These are phyloP conservation scores for Gremmenia infestans DNA, from an alignment of 2,329 filamentous ascomycete genomes.

Conservation along the genomic window DNA sequence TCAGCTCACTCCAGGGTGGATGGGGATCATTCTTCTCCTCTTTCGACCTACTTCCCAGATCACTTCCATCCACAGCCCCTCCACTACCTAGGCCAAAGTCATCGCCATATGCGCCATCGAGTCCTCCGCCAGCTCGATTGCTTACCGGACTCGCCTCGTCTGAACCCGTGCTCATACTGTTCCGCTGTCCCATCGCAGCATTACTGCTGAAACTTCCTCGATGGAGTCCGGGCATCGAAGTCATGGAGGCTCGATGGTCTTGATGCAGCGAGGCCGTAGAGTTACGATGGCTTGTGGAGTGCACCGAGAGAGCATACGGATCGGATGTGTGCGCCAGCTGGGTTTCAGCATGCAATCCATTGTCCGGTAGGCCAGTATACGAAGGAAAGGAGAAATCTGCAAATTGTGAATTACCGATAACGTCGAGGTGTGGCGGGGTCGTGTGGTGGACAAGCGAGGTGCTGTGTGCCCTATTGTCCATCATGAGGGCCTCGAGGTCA, in stretches of 20 bases:
- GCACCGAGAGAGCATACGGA: conserved; percentile 21
- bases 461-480: conserved; percentile 19
- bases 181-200: conserved; percentile 16
- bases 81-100: conserved; percentile 51
- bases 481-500: conserved; percentile 28
- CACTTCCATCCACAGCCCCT: conserved; percentile 47
- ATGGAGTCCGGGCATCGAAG: conserved; percentile 19
- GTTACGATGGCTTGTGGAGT: conserved; percentile 19
- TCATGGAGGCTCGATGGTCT: conserved; percentile 21
- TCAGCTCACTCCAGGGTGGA: conserved; percentile 74
- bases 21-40: conserved; percentile 54
- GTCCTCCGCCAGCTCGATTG: conserved; percentile 22
- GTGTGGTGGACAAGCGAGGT: conserved; percentile 12
- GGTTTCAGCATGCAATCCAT: conserved; percentile 33
- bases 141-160: conserved; percentile 31
- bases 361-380: conserved; percentile 41
- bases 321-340: conserved; percentile 22
- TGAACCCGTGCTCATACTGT: conserved; percentile 27
- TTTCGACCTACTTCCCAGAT: conserved; percentile 48
- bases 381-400: conserved; percentile 47
- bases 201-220: conserved; percentile 22
- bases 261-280: conserved; percentile 20
- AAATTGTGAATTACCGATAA: conserved; percentile 37
- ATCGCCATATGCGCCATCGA: conserved; percentile 36
- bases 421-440: conserved; percentile 25